These are phyloP conservation scores for Boletus huronensis DNA, from an alignment of 768 basidiomycete genomes.

Conservation along the genomic window DNA sequence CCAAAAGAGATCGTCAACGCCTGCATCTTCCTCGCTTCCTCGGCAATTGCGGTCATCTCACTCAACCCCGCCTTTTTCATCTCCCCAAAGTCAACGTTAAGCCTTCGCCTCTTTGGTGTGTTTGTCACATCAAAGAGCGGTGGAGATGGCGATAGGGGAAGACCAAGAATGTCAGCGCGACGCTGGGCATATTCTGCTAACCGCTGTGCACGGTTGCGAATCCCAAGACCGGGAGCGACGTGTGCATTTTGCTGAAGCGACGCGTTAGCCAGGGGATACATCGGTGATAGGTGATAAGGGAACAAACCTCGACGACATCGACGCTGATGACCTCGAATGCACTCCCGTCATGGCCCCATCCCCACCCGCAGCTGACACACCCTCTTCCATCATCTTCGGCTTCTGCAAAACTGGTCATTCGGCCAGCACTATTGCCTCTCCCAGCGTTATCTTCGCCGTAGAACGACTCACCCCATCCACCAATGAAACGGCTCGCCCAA, in stretches of 20 bases:
- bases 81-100: slow-evolving; percentile 24
- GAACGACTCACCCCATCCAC: slow-evolving; percentile 39
- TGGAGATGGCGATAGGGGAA: slow-evolving; percentile 24
- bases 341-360: slow-evolving; percentile 74
- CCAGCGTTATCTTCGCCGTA: slow-evolving; percentile 31
- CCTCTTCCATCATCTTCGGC: slow-evolving; percentile 57
- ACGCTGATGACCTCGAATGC: slow-evolving; percentile 68
- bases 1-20: slow-evolving; percentile 50
- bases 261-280: slow-evolving; percentile 1
- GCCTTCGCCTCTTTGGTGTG: slow-evolving; percentile 30
- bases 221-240: slow-evolving; percentile 49
- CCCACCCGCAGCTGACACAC: slow-evolving; percentile 70
- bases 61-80: slow-evolving; percentile 20
- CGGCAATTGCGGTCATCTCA: slow-evolving; percentile 26
- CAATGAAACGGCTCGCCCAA: slow-evolving; percentile 39
- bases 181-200: slow-evolving; percentile 65
- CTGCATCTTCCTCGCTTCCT: slow-evolving; percentile 41
- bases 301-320: slow-evolving; percentile 59
- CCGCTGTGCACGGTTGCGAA: slow-evolving; percentile 63
- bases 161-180: slow-evolving; percentile 43
- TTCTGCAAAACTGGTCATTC: slow-evolving; percentile 33
- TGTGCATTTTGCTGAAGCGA: slow-evolving; percentile 47
- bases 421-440: slow-evolving; percentile 23
- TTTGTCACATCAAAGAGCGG: slow-evolving; percentile 35
- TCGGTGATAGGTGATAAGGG: neutral